Conservation (phyloP, 805 yeast species). For the Scheffersomyces ergatensis region DNA sequence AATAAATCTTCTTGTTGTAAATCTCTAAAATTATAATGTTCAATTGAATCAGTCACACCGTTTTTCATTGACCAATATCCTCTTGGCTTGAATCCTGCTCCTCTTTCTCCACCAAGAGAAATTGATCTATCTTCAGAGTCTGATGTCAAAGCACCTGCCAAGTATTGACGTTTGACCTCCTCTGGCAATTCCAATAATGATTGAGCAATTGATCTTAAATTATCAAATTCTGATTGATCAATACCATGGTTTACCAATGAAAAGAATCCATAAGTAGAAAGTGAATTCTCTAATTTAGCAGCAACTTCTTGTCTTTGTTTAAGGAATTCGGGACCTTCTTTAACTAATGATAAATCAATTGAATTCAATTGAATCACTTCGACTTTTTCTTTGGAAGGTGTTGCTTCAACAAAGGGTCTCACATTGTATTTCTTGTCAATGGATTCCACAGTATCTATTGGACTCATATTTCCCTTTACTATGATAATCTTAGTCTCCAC, state of each 20-base stretch:
- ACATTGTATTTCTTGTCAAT: constrained; percentile 19
- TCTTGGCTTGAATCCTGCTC: constrained; percentile 24
- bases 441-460: constrained; percentile 12
- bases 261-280: constrained; percentile 43
- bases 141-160: constrained; percentile 35
- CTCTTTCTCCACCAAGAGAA: constrained; percentile 24
- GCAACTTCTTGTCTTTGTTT: constrained; percentile 30
- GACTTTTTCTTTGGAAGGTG: constrained; percentile 10
- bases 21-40: constrained; percentile 22
- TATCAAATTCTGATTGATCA: constrained; percentile 22
- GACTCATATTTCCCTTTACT: constrained; percentile 1
- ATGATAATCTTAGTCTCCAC: too few species aligned
- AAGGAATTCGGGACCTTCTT: constrained; percentile 34
- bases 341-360: constrained; percentile 32
- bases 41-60: constrained; percentile 22
- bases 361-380: constrained; percentile 25
- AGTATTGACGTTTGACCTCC: constrained; percentile 30
- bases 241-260: constrained; percentile 41
- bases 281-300: constrained; percentile 30
- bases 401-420: constrained; percentile 20
- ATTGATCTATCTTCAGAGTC: constrained; percentile 19
- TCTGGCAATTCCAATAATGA: constrained; percentile 38
- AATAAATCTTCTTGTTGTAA: constrained; percentile 17
- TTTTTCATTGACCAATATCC: constrained; percentile 26
- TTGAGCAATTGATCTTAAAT: constrained; percentile 37